Evolutionary conservation across 2,329 filamentous ascomycete genomes (phyloP), one percentile per base, ranked within the genome.

Genomic region (Fusarium stilboides): DNA sequence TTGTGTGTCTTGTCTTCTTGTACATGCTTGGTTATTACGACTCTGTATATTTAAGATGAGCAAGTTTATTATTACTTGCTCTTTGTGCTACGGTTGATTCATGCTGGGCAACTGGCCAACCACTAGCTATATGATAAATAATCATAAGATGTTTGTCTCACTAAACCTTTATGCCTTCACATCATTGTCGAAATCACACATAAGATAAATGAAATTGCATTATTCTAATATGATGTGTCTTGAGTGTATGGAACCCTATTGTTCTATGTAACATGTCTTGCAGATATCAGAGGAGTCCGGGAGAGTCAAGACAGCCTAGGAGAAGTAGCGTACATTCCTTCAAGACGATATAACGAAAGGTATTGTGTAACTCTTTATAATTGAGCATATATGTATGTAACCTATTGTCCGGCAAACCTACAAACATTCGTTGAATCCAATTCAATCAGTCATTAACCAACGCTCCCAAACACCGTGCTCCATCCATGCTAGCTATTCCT

Each of bases 391-490:
- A 33, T 39, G 44, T 64, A 65, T 37, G 50, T 52, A 66, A 66
- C 15, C 39, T 56, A 44, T 68, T 49, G 43, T 62, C 57, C 57
- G 66, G 47, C 56, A 65, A 57, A 62, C 59, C 55, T 57, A 60
- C 51, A 64, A 51, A 54, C 51, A 57, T 45, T 43, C 70, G 61
- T 65, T 49, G 55, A 51, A 56, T 64, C 36, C 49, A 47, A 57
- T 65, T 43, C 52, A 42, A 50, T 39, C 65, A 31, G 46, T 47
- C 62, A 58, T 68, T 52, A 68, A 57, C 47, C 56, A 51, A 64
- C 64, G 64, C 73, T 71, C 72, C 75, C 46, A 65, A 77, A 77
- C 75, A 76, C 75, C 75, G 40, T 75, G 75, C 75, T 76, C 70
- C 59, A 45, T 51, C 34, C 55, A 74, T 74, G 68, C 68, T 70